These are phyloP conservation scores for Bonia amplexicaulis DNA, from an alignment of 176 grass and related monocot genomes.

Conservation along the genomic window DNA sequence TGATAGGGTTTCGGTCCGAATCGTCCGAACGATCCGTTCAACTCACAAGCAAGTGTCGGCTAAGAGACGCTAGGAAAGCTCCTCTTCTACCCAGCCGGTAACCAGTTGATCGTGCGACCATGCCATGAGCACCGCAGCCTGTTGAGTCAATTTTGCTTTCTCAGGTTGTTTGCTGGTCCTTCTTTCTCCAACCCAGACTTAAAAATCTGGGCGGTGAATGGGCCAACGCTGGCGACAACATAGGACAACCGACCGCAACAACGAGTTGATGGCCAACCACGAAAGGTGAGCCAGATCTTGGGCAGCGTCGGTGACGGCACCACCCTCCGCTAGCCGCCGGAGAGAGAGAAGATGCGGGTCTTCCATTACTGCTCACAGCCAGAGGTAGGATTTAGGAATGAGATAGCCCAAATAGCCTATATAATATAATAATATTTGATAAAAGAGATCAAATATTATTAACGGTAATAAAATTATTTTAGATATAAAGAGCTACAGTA, in stretches of 20 bases:
- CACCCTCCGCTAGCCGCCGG: too few relatives aligned
- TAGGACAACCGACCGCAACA: neutral
- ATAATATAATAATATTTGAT: too few relatives aligned
- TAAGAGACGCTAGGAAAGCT: neutral
- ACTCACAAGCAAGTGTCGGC: neutral
- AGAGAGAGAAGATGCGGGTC: neutral
- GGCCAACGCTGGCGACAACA: neutral
- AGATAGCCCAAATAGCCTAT: too few relatives aligned
- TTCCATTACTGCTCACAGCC: too few relatives aligned
- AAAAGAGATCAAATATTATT: too few relatives aligned
- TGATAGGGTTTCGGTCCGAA: neutral
- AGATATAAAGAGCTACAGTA: too few relatives aligned
- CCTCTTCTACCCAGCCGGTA: neutral
- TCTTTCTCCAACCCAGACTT: neutral
- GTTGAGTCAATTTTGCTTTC: neutral
- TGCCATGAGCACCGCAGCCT: neutral
- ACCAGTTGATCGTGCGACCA: neutral
- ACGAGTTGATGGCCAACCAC: too few relatives aligned
- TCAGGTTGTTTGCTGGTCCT: neutral
- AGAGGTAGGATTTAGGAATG: too few relatives aligned
- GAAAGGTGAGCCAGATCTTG: neutral
- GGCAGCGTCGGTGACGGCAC: too few relatives aligned
- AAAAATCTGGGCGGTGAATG: neutral
- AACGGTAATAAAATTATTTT: too few relatives aligned
- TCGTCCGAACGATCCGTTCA: neutral